Evolutionary conservation across 345 rosid genomes (phyloP).

Genomic region (Salix purpurea): DNA sequence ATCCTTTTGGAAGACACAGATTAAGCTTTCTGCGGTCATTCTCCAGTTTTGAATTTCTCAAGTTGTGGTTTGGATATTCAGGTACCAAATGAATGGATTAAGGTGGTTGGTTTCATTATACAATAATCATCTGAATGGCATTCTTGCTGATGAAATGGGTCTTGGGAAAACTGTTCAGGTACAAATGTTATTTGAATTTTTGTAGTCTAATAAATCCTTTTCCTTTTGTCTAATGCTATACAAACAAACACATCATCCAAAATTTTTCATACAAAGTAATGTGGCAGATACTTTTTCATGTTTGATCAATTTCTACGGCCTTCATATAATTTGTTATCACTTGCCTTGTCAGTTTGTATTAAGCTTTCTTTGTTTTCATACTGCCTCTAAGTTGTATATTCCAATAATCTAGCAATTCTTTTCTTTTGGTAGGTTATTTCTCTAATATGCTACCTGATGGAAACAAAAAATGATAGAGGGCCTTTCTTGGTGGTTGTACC

Average conservation of each 20-base stretch:
- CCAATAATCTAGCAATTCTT: slow-evolving; percentile 6
- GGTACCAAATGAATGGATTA: slow-evolving; percentile 94
- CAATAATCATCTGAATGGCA: slow-evolving; percentile 86
- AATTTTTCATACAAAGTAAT: neutral
- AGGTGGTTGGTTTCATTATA: slow-evolving; percentile 89
- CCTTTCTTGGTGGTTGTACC: slow-evolving; percentile 92
- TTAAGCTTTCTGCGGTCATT: neutral
- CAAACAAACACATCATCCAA: neutral
- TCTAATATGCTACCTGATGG: slow-evolving; percentile 85
- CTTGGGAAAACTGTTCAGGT: slow-evolving; percentile 98
- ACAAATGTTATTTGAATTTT: slow-evolving; percentile 9
- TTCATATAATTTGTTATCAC: neutral
- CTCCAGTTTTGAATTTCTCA: slow-evolving; percentile 12
- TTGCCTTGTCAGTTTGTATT: neutral
- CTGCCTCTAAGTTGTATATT: neutral
- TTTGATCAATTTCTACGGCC: neutral
- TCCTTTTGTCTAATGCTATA: neutral
- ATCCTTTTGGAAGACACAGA: neutral
- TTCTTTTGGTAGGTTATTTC: slow-evolving; percentile 55
- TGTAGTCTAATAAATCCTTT: slow-evolving; percentile 2
- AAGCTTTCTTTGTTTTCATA: neutral
- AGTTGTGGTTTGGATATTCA: slow-evolving; percentile 25
- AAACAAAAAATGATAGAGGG: slow-evolving; percentile 81
- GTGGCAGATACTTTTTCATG: neutral
- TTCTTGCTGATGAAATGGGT: slow-evolving; percentile 98